A percentile compares a stretch with the other conserved stretches of the same genome.
Conservation (phyloP, 2,329 filamentous ascomycete species). For the Xylogone sp. region DNA sequence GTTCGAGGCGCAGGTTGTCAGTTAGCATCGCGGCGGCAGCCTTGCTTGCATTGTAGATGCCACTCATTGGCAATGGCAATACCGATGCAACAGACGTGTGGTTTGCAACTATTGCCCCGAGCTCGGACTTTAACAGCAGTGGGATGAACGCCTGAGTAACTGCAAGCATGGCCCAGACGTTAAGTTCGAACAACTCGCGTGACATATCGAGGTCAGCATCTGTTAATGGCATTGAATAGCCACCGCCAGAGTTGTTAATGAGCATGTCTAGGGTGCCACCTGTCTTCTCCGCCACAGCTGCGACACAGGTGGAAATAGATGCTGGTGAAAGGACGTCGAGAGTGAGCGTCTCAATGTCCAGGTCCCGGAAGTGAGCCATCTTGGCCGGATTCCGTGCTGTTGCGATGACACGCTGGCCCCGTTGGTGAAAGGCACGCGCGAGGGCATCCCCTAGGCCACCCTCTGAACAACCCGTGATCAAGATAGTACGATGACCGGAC, state of each 20-base stretch:
- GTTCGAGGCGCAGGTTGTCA: constrained; percentile 14
- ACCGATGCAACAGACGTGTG: constrained; percentile 32
- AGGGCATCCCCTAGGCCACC: constrained; percentile 29
- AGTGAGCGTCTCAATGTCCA: constrained; percentile 27
- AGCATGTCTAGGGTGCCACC: constrained; percentile 37
- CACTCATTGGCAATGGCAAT: constrained; percentile 8
- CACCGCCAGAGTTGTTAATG: constrained; percentile 39
- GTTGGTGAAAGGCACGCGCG: constrained; percentile 25
- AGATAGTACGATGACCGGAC: constrained; percentile 16
- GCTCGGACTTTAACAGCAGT: constrained; percentile 27
- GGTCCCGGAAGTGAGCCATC: constrained; percentile 20
- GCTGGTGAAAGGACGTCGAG: constrained; percentile 35
- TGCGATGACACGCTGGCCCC: constrained; percentile 36
- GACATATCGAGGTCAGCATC: constrained; percentile 26
- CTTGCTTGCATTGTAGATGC: constrained; percentile 17
- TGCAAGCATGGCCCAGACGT: constrained; percentile 27
- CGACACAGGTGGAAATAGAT: constrained; percentile 29
- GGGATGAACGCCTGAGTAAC: constrained; percentile 29
- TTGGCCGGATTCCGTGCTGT: constrained; percentile 34
- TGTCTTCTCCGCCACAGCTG: constrained; percentile 21
- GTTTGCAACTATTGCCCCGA: constrained; percentile 35
- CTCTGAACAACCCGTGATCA: constrained; percentile 34
- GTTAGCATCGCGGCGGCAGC: constrained; percentile 14
- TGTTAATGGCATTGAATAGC: constrained; percentile 28
- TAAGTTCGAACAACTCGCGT: constrained; percentile 28